Evolutionary conservation across 768 basidiomycete species (phyloP), one percentile per base, ranked within the genome.

Genomic region (Panellus pusillus): DNA sequence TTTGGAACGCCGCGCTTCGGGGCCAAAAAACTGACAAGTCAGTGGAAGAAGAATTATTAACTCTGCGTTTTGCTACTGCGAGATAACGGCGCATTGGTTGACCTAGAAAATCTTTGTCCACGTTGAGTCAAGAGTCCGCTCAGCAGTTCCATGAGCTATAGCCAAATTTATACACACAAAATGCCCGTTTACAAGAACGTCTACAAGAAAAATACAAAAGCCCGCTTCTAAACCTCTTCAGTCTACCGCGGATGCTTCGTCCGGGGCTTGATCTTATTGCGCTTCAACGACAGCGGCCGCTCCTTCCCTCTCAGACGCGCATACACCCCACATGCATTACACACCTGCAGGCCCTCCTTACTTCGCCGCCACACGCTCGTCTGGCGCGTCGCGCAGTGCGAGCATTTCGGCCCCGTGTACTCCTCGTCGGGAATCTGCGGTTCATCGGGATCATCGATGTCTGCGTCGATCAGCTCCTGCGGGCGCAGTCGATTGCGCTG

Each of bases 241-340:
- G 8, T 70, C 68, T 18, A 65, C 63, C 35, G 17, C 35, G 50
- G 43, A 37, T 54, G 55, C 35, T 51, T 57, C 29, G 51, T 52
- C 20, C 48, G 38, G 13, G 50, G 58, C 40, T 53, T 52, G 42
- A 50, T 56, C 48, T 52, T 56, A 27, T 54, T 54, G 8, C 51
- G 39, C 32, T 46, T 24, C 48, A 50, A 32, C 28, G 44, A 47
- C 40, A 51, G 39, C n/a, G 44, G 61, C 47, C 44, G 14, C 50
- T 52, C 56, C 42, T 57, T 57, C 18, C 56, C 56, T 11, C 56
- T 36, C 18, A 57, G 37, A 4, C 57, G 40, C 2, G 20, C 24
- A 19, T 54, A 58, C 9, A 59, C 57, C 2, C 57, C 57, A 20
- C 57, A 59, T 1, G 57, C 57, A 37, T 59, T 59, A 44, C 57